These are phyloP conservation scores for Passalora sequoiae DNA, from an alignment of 2,329 filamentous ascomycete species.

Conservation along the genomic window DNA sequence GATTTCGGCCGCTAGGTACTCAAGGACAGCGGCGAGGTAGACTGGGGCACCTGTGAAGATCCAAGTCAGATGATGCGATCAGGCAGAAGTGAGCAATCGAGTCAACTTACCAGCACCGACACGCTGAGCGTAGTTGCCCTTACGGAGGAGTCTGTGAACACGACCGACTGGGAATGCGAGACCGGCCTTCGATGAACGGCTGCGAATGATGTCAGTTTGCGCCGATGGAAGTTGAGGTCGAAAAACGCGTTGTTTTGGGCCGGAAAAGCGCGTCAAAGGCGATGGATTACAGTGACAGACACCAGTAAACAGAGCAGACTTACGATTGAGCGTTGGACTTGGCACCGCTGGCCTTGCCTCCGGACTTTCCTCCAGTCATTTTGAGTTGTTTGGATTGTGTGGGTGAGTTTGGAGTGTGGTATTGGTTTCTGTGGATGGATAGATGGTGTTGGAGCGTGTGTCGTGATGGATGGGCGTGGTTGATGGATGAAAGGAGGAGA, in stretches of 20 bases:
- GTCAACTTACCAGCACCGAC: constrained; percentile 75
- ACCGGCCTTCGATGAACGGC: constrained; percentile 98
- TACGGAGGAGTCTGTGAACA: constrained; percentile 98
- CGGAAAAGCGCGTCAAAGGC: constrained; percentile 41
- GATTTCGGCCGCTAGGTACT: constrained; percentile 97
- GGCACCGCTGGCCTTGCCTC: constrained; percentile 97
- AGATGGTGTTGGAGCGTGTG: constrained; percentile 20
- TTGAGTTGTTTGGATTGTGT: constrained; percentile 53
- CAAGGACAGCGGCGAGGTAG: constrained; percentile 93
- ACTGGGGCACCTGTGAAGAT: constrained; percentile 22
- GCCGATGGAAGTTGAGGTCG: constrained; percentile 17
- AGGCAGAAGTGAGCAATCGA: constrained; percentile 4
- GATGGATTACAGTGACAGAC: constrained; percentile 12
- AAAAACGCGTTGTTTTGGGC: constrained; percentile 31
- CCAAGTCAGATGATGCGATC: constrained; percentile 15
- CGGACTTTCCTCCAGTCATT: constrained; percentile 99
- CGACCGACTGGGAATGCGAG: constrained; percentile 97
- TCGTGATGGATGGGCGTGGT: constrained; percentile 37
- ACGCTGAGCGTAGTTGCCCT: constrained; percentile 99
- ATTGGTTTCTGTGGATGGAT: constrained; percentile 21
- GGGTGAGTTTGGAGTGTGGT: constrained; percentile 31
- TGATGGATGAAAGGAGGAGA: constrained; percentile 34
- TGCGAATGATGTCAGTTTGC: constrained; percentile 48
- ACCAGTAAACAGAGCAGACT: constrained; percentile 44
- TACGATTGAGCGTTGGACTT: constrained; percentile 97